Conservation (phyloP, 495 filamentous ascomycete species). For the Penicillium silybi region DNA sequence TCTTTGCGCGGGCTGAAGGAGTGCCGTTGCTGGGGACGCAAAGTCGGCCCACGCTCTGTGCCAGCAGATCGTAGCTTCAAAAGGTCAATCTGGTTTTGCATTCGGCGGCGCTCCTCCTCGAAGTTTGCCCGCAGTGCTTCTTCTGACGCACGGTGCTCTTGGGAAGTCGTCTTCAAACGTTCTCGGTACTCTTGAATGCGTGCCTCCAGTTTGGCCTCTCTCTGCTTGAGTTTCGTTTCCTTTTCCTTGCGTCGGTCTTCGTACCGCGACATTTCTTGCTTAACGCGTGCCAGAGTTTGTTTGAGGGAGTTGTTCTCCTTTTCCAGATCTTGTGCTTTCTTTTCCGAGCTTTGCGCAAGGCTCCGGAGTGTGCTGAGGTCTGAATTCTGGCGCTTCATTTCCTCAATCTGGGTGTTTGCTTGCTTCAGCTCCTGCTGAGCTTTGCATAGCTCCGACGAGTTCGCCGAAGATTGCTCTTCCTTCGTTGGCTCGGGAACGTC, state of each 20-base stretch:
- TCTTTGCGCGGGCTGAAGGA: conserved; percentile 34
- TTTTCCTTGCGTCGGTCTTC: conserved; percentile 50
- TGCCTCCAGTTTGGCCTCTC: conserved; percentile 43
- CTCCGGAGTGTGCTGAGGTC: conserved; percentile 48
- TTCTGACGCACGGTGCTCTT: conserved; percentile 37
- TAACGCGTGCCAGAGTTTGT: conserved; percentile 48
- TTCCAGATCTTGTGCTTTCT: conserved; percentile 57
- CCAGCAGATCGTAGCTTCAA: conserved; percentile 27
- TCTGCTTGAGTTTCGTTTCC: conserved; percentile 47
- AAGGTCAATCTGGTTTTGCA: conserved; percentile 35
- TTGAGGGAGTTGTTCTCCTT: conserved; percentile 53
- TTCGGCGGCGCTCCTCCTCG: conserved; percentile 32
- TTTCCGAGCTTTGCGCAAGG: conserved; percentile 61
- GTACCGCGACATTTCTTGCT: conserved; percentile 51
- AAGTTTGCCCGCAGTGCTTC: conserved; percentile 32
- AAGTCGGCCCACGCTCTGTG: conserved; percentile 26
- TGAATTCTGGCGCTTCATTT: conserved; percentile 51
- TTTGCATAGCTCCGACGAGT: conserved; percentile 40
- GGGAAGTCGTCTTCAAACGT: conserved; percentile 31
- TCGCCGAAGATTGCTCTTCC: conserved; percentile 40
- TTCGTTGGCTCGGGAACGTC: conserved; percentile 41
- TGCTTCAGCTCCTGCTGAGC: conserved; percentile 48
- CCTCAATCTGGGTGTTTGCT: conserved; percentile 56
- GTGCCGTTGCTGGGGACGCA: conserved; percentile 20
- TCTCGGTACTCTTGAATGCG: conserved; percentile 46